These are phyloP conservation scores for Dactylella cylindrospora DNA, from an alignment of 2,329 filamentous ascomycete species.

Conservation along the genomic window DNA sequence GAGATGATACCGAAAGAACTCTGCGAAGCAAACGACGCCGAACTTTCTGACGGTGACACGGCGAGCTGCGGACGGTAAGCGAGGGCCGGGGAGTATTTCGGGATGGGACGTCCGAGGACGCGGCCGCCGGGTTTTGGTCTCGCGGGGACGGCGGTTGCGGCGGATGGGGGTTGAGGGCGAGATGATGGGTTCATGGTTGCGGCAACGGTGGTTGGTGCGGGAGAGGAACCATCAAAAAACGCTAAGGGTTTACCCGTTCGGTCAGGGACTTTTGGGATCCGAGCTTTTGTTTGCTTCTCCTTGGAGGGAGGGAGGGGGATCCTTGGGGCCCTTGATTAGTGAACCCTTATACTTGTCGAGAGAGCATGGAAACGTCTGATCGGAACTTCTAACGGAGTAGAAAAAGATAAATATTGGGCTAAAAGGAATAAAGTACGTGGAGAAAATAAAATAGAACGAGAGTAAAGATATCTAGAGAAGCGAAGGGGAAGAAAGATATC, in stretches of 20 bases:
- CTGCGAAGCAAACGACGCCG: constrained; percentile 35
- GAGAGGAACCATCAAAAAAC: neutral
- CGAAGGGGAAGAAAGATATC: no score
- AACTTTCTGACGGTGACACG: constrained; percentile 38
- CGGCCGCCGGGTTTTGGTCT: constrained; percentile 34
- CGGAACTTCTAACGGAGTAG: neutral
- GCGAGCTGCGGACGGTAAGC: constrained; percentile 32
- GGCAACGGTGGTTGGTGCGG: constrained; percentile 10
- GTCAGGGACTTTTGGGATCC: no score
- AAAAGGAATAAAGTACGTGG: no score
- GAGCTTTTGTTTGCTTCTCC: no score
- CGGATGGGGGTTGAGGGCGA: constrained; percentile 21
- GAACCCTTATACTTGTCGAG: no score
- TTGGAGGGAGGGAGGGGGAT: no score
- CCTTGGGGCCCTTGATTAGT: no score
- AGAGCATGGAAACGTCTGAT: neutral
- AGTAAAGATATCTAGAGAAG: no score
- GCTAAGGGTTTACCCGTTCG: no score
- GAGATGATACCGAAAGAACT: constrained; percentile 37
- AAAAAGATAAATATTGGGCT: no score
- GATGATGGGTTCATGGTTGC: constrained; percentile 32
- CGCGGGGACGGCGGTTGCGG: constrained; percentile 15
- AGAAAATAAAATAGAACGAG: no score
- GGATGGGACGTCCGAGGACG: constrained; percentile 31
- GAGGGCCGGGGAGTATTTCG: constrained; percentile 28